These are phyloP conservation scores for Tubosaeta sp. DNA, from an alignment of 768 basidiomycete species.

Conservation along the genomic window DNA sequence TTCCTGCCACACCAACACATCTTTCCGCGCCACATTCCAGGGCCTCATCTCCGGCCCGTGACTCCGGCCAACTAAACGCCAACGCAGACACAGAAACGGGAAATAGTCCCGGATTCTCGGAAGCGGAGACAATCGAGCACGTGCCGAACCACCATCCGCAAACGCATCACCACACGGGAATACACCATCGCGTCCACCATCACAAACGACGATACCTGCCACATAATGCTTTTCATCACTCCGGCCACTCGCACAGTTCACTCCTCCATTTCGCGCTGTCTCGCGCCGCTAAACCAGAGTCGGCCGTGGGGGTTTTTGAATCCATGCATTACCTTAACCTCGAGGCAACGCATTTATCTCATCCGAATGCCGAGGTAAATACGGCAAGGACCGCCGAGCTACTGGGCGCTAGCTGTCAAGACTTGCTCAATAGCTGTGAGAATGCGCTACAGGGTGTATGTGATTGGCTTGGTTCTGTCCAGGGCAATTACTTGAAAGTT, in stretches of 20 bases:
- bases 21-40: conserved; percentile 31
- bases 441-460: conserved; percentile 38
- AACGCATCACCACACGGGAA: conserved; percentile 1
- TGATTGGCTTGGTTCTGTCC: conserved; percentile 47
- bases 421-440: conserved; percentile 44
- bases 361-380: conserved; percentile 43
- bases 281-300: conserved; percentile 36
- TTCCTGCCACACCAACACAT: conserved; percentile 33
- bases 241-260: conserved; percentile 35
- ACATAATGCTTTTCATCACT: conserved; percentile 17
- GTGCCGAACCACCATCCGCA: background rate
- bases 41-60: conserved; percentile 27
- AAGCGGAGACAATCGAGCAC: background rate
- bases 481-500: conserved; percentile 35
- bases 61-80: background rate
- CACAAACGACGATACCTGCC: conserved; percentile 9
- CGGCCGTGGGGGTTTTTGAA: conserved; percentile 71
- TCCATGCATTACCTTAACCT: conserved; percentile 65
- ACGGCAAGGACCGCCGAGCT: conserved; percentile 42
- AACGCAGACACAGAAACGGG: background rate
- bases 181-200: conserved; percentile 3
- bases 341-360: conserved; percentile 50
- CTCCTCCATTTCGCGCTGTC: conserved; percentile 36
- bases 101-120: background rate
- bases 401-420: conserved; percentile 49